Evolutionary conservation across 805 yeast species (phyloP).

Genomic region (Yarrowia hollandica): DNA sequence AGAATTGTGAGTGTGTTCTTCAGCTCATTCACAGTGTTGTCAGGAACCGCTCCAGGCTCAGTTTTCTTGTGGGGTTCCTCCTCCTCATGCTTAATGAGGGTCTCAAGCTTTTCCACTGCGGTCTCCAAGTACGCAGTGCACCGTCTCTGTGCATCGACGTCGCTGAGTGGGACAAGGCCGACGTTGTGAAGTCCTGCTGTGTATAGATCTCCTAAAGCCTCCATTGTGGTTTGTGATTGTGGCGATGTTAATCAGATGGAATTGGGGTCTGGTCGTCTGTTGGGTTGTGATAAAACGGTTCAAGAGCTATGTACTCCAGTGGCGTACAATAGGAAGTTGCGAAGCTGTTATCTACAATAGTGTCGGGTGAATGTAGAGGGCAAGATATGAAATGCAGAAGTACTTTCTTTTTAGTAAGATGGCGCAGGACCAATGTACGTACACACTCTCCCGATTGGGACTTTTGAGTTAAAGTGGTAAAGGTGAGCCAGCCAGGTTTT

Average conservation of each 20-base stretch:
- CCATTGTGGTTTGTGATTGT: background rate
- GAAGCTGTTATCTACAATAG: no score
- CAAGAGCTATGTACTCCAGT: no score
- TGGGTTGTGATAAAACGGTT: no score
- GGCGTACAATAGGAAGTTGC: no score
- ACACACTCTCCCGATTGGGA: background rate
- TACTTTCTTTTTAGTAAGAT: background rate
- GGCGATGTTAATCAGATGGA: no score
- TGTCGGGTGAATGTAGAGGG: no score
- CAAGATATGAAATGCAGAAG: no score
- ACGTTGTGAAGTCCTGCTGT: slow-evolving; percentile 32
- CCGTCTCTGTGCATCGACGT: slow-evolving; percentile 41
- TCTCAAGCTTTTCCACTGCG: slow-evolving; percentile 35
- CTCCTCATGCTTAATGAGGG: slow-evolving; percentile 28
- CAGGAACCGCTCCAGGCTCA: slow-evolving; percentile 33
- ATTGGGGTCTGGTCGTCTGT: no score
- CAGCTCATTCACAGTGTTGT: slow-evolving; percentile 32
- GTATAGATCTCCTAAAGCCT: slow-evolving; percentile 1
- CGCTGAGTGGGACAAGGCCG: slow-evolving; percentile 40
- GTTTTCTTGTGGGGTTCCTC: slow-evolving; percentile 32
- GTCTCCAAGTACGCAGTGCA: slow-evolving; percentile 38
- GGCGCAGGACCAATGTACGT: background rate
- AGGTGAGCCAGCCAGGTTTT: background rate
- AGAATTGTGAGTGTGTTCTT: slow-evolving; percentile 34
- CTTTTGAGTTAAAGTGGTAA: slow-evolving; percentile 9